Evolutionary conservation across 257 asterid genomes (phyloP), one percentile per base, ranked within the genome.

Genomic region (Penstemon barbatus): DNA sequence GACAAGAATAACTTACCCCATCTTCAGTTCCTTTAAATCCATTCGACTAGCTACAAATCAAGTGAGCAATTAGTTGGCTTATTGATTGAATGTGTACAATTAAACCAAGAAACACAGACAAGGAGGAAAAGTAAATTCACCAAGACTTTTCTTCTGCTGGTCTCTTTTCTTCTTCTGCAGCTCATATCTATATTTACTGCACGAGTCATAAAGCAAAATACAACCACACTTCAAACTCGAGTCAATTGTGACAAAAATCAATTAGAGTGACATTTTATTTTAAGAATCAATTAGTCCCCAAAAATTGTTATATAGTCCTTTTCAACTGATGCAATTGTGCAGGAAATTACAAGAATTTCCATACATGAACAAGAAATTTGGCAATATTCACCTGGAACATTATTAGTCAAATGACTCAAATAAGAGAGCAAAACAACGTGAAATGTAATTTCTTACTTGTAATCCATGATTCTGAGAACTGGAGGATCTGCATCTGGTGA

Each of bases 401-500:
- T 49, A 39, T 6, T 11, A 51, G 12, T 61, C 33, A 25, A 25
- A 25, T 25, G 33, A 49, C 18, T 49, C 15, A 49, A 49, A 68
- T 53, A 4, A 44, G 54, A 61, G 61, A 45, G 44, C 4, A 61
- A 40, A 53, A 59, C 4, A 12, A 6, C 25, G 63, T 33, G 38
- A 9, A 0, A 62, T 40, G 62, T 18, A 12, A 66, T 57, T 67
- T 65, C 97, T 84, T 86, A 94, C 99, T 85, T 83, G 87, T 87
- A 87, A 81, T 94, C 97, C 99, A 94, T 91, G 51, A 94, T 87
- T 73, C 83, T 89, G 70, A 91, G 84, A 69, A 94, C 99, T 0
- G 98, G 98, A 38, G 99, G 98, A 10, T 91, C 97, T 63, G 98
- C 93, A 43, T 91, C 99, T 50, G 97, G 96, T 72, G 98, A 87